A percentile compares a stretch with the other conserved stretches of the same genome.
phyloP scores from a whole-genome alignment of 768 basidiomycete species.

The Boletus eberwhitei region DNA sequence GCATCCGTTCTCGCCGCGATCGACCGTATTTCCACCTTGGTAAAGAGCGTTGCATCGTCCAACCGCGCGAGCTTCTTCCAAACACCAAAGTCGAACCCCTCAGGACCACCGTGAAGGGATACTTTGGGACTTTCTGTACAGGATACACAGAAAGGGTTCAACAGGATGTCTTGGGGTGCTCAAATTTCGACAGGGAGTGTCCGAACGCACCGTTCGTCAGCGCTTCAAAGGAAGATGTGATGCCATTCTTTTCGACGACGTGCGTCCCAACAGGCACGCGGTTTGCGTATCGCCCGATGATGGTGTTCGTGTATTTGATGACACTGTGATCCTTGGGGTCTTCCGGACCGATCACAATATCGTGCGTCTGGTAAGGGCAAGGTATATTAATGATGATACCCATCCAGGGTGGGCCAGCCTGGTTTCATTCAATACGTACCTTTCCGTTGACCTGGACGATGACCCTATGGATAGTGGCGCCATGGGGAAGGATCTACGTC shows the following conservation, averaged over 20 bases:
- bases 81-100: slow-evolving; percentile 55
- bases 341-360: slow-evolving; percentile 74
- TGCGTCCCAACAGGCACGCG: slow-evolving; percentile 62
- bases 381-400: not conserved
- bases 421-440: slow-evolving; percentile 33
- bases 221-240: slow-evolving; percentile 45
- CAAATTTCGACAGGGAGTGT: not conserved
- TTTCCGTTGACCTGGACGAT: slow-evolving; percentile 63
- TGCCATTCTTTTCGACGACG: slow-evolving; percentile 49
- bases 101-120: slow-evolving; percentile 69
- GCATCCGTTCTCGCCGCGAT: slow-evolving; percentile 33
- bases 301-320: slow-evolving; percentile 69
- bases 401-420: not conserved
- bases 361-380: slow-evolving; percentile 52
- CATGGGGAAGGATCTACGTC: slow-evolving; percentile 57
- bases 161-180: too few species aligned
- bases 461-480: slow-evolving; percentile 66
- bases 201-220: slow-evolving; percentile 34
- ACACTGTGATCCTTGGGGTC: slow-evolving; percentile 51
- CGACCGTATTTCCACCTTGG: slow-evolving; percentile 47
- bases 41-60: slow-evolving; percentile 50
- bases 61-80: slow-evolving; percentile 47
- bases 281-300: slow-evolving; percentile 73
- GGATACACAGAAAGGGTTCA: slow-evolving; percentile 8
- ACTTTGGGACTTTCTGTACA: slow-evolving; percentile 47